Evolutionary conservation across 2,329 filamentous ascomycete genomes (phyloP).

Genomic region (Chaetothyriales sp.): DNA sequence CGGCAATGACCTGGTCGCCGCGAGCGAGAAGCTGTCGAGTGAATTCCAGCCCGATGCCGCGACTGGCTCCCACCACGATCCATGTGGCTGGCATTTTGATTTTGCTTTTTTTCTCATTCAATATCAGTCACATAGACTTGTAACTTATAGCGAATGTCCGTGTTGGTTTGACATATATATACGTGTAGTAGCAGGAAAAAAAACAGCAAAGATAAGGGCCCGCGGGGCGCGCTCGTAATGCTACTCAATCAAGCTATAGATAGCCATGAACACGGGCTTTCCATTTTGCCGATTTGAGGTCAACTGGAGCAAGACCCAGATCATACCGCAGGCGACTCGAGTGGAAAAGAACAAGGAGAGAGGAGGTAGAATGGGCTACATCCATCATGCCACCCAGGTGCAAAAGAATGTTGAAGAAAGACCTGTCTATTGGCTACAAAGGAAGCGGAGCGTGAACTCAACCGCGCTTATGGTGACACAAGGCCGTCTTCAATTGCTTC

Average conservation of each 20-base stretch:
- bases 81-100: slow-evolving; percentile 18
- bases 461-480: background rate
- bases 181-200: too few species aligned
- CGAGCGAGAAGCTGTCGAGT: slow-evolving; percentile 34
- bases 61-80: slow-evolving; percentile 22
- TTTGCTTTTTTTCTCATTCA: background rate
- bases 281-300: slow-evolving; percentile 6
- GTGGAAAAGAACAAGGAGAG: too few species aligned
- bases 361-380: too few species aligned
- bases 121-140: background rate
- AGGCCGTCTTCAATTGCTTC: background rate
- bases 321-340: too few species aligned
- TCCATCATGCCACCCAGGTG: too few species aligned
- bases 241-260: too few species aligned
- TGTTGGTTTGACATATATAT: too few species aligned
- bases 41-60: slow-evolving; percentile 35
- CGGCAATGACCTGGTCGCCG: slow-evolving; percentile 37
- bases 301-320: slow-evolving; percentile 22
- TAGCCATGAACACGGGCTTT: background rate
- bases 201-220: background rate
- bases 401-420: too few species aligned
- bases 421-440: slow-evolving; percentile 13
- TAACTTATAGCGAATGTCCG: too few species aligned
- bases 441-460: too few species aligned
- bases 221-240: background rate